Conservation (phyloP, 192 early-diverging fungal species). For the Geosiphon pyriformis region DNA sequence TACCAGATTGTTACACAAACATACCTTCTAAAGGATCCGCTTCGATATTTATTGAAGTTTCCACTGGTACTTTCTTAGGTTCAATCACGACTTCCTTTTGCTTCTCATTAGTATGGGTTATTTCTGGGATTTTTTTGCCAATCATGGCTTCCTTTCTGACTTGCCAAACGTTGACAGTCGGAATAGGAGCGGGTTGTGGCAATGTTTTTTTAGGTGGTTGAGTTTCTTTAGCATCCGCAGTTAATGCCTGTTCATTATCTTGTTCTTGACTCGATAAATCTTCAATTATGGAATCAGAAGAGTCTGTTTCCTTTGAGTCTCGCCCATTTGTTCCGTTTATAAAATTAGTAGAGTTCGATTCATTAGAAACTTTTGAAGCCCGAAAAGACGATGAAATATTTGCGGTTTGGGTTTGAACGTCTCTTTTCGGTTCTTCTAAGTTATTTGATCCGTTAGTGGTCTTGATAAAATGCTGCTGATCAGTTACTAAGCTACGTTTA, state of each 20-base stretch:
- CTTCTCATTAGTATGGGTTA: background rate
- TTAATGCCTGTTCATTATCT: background rate
- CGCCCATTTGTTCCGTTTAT: background rate
- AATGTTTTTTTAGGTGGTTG: constrained; percentile 7
- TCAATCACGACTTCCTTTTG: background rate
- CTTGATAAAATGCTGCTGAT: background rate
- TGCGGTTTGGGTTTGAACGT: background rate
- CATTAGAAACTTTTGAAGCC: no score
- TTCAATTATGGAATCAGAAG: background rate
- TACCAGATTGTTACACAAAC: no score
- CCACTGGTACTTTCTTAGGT: background rate
- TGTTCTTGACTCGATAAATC: background rate
- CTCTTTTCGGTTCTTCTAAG: background rate
- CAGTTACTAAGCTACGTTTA: background rate
- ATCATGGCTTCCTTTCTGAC: background rate
- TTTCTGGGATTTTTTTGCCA: background rate
- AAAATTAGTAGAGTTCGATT: background rate
- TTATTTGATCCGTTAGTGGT: background rate
- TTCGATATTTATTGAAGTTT: background rate
- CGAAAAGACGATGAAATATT: background rate
- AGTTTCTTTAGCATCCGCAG: background rate
- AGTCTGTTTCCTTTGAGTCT: background rate
- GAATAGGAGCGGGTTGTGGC: constrained; percentile 18
- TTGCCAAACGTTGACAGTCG: constrained; percentile 16
- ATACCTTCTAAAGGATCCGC: no score